Conservation (phyloP, 2,329 filamentous ascomycete genomes). For the Cercospora citrullina region DNA sequence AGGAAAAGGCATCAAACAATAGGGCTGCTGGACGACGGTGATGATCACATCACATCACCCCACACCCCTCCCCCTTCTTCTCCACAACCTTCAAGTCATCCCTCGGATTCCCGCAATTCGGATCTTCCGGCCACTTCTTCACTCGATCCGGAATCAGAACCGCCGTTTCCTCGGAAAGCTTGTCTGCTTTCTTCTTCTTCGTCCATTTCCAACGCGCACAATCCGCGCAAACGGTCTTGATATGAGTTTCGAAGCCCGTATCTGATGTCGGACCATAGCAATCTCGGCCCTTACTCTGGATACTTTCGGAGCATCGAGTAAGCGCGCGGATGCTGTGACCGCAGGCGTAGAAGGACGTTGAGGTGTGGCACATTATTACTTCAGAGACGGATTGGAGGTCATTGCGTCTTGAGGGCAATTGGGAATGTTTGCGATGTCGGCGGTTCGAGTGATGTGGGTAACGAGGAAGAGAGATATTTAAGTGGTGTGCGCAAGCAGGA, state of each 20-base stretch:
- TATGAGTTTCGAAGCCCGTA: neutral
- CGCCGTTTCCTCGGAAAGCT: neutral
- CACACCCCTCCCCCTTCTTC: slow-evolving; percentile 4
- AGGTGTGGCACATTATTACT: slow-evolving; percentile 17
- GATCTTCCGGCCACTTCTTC: slow-evolving; percentile 11
- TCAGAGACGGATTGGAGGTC: neutral
- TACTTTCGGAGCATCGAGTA: slow-evolving; percentile 4
- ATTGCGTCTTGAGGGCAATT: neutral
- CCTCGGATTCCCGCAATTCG: slow-evolving; percentile 20
- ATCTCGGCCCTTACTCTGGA: neutral
- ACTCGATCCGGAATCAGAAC: slow-evolving; percentile 4
- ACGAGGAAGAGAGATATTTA: neutral
- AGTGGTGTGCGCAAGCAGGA: neutral
- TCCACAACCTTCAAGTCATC: neutral
- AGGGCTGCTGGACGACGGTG: neutral
- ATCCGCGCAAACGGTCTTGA: slow-evolving; percentile 2
- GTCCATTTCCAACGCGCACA: slow-evolving; percentile 7
- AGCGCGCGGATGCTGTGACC: slow-evolving; percentile 3
- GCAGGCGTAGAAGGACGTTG: slow-evolving; percentile 13
- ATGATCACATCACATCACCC: slow-evolving; percentile 8
- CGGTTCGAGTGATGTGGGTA: neutral
- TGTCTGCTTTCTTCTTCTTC: neutral
- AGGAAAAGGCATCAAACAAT: no score
- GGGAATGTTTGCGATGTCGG: neutral
- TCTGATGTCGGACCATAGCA: slow-evolving; percentile 5